These are phyloP conservation scores for Pleurotus sapidus DNA, from an alignment of 768 basidiomycete genomes.

Conservation along the genomic window DNA sequence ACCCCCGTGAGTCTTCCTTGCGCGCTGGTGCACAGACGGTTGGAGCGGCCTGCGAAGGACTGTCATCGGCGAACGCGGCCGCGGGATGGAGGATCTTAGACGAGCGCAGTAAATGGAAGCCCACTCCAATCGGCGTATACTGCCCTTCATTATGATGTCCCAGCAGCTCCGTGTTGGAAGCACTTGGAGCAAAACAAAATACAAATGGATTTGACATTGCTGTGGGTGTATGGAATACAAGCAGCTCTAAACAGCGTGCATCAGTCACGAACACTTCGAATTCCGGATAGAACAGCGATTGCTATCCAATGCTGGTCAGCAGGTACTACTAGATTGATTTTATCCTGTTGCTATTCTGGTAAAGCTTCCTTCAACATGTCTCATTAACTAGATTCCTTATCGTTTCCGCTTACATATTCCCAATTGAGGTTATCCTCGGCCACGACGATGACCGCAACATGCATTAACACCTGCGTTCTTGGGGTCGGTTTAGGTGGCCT, in stretches of 20 bases:
- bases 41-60: neutral
- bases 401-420: too few relatives aligned
- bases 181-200: neutral
- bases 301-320: too few relatives aligned
- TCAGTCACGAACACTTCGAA: too few relatives aligned
- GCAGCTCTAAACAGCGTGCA: too few relatives aligned
- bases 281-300: too few relatives aligned
- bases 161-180: neutral
- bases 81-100: conserved; percentile 56
- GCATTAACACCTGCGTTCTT: conserved; percentile 69
- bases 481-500: conserved; percentile 76
- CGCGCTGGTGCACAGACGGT: neutral
- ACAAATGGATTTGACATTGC: too few relatives aligned
- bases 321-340: too few relatives aligned
- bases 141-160: conserved; percentile 4
- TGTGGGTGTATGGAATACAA: too few relatives aligned
- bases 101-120: conserved; percentile 46
- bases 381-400: too few relatives aligned
- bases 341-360: too few relatives aligned
- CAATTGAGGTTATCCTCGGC: too few relatives aligned
- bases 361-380: too few relatives aligned
- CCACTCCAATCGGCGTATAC: conserved; percentile 69
- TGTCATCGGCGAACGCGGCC: conserved; percentile 6
- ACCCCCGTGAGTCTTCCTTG: neutral
- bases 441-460: conserved; percentile 14